phyloP scores from a whole-genome alignment of 2,329 filamentous ascomycete species.

The Thelonectria discophora region DNA sequence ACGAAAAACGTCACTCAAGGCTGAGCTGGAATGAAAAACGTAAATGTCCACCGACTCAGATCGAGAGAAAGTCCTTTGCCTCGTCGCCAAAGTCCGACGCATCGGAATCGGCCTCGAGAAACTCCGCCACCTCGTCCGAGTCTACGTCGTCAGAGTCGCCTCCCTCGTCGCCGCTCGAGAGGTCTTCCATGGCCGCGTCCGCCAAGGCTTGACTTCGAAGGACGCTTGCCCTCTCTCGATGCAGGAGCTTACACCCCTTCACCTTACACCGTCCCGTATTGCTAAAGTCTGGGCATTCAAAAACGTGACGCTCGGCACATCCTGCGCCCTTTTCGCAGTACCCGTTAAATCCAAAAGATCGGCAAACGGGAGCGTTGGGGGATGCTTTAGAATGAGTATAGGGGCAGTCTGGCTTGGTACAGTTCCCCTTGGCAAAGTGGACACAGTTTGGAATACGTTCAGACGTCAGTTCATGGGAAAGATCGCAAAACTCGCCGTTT shows the following conservation, averaged over 20 bases:
- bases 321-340: conserved; percentile 85
- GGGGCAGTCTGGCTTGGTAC: conserved; percentile 84
- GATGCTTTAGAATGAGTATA: conserved; percentile 87
- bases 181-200: conserved; percentile 69
- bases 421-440: conserved; percentile 90
- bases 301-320: conserved; percentile 85
- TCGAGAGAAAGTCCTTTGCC: conserved; percentile 67
- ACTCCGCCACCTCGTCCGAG: conserved; percentile 77
- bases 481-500: conserved; percentile 82
- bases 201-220: conserved; percentile 72
- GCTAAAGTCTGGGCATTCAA: conserved; percentile 95
- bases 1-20: conserved; percentile 26
- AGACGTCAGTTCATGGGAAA: conserved; percentile 86
- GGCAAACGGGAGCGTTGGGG: conserved; percentile 81
- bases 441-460: conserved; percentile 88
- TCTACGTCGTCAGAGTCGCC: conserved; percentile 81
- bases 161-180: conserved; percentile 80
- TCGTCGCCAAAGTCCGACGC: conserved; percentile 65
- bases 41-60: conserved; percentile 40
- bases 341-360: conserved; percentile 83
- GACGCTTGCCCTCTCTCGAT: conserved; percentile 86
- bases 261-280: conserved; percentile 86
- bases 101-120: conserved; percentile 64
- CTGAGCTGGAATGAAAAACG: conserved; percentile 12
- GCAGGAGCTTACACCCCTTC: conserved; percentile 83